phyloP scores from a whole-genome alignment of 2,329 filamentous ascomycete genomes.

The Exutisphaerella laricina region DNA sequence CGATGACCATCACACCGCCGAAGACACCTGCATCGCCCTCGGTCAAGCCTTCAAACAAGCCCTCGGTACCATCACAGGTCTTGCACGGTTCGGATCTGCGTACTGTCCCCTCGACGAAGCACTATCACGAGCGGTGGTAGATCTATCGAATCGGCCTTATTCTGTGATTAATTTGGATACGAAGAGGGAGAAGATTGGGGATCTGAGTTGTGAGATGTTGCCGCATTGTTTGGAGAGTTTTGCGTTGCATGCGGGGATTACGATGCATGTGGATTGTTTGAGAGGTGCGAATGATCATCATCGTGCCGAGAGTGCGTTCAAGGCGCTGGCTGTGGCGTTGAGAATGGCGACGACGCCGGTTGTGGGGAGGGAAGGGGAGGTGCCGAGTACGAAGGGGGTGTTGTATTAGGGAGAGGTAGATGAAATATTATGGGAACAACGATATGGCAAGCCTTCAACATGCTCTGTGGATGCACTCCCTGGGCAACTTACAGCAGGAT shows the following conservation, averaged over 20 bases:
- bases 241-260: constrained; percentile 81
- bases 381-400: constrained; percentile 94
- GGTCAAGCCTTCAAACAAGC: constrained; percentile 76
- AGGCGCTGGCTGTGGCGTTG: constrained; percentile 85
- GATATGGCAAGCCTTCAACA: too few species aligned
- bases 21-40: constrained; percentile 90
- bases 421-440: too few species aligned
- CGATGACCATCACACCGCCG: constrained; percentile 97
- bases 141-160: constrained; percentile 88
- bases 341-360: constrained; percentile 69
- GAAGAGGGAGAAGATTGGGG: constrained; percentile 86
- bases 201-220: constrained; percentile 93
- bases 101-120: constrained; percentile 95
- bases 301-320: constrained; percentile 92
- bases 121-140: constrained; percentile 85
- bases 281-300: constrained; percentile 94
- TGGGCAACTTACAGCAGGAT: too few species aligned
- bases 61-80: constrained; percentile 69
- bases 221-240: constrained; percentile 94
- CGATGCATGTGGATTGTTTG: constrained; percentile 90
- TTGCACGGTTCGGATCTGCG: constrained; percentile 85
- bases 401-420: constrained; percentile 53
- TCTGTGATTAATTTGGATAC: constrained; percentile 77
- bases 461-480: too few species aligned
- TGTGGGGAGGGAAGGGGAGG: constrained; percentile 78